These are phyloP conservation scores for Ustilago curta DNA, from an alignment of 1,284 basidiomycete genomes.

Conservation along the genomic window DNA sequence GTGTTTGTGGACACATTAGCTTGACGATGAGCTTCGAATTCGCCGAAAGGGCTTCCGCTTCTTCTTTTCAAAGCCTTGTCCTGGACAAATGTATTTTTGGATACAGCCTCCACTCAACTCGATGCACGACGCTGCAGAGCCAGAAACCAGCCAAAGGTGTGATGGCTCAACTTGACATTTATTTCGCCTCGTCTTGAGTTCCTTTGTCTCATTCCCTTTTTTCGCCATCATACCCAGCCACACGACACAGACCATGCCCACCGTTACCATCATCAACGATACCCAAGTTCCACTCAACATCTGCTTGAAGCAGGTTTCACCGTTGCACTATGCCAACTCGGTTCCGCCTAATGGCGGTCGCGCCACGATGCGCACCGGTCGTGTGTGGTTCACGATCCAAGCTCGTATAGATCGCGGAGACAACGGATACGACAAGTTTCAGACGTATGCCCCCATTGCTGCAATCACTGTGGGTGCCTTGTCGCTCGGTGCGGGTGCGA, in stretches of 20 bases:
- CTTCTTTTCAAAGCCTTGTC: not conserved
- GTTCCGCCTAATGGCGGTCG: slow-evolving; percentile 47
- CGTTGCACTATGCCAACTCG: slow-evolving; percentile 59
- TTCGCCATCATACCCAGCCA: not conserved
- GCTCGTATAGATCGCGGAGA: slow-evolving; percentile 54
- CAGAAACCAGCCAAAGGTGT: not conserved
- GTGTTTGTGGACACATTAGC: no score
- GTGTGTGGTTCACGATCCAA: slow-evolving; percentile 63
- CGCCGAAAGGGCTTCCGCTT: not conserved
- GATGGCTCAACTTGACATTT: not conserved
- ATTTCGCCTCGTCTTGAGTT: not conserved
- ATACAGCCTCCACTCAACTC: slow-evolving; percentile 2
- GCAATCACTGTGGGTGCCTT: slow-evolving; percentile 51
- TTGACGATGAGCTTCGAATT: not conserved
- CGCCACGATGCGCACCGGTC: slow-evolving; percentile 48
- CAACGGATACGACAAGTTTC: slow-evolving; percentile 57
- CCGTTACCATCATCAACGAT: slow-evolving; percentile 59
- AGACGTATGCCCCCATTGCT: slow-evolving; percentile 58
- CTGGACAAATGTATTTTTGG: not conserved
- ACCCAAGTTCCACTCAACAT: slow-evolving; percentile 60
- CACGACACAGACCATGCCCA: slow-evolving; percentile 37
- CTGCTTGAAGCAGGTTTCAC: slow-evolving; percentile 59
- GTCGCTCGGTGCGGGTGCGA: slow-evolving; percentile 55
- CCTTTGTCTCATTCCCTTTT: not conserved
- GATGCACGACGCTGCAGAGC: slow-evolving; percentile 1